Evolutionary conservation across 768 basidiomycete species (phyloP), one percentile per base, ranked within the genome.

Genomic region (Strobilomyces confusus): DNA sequence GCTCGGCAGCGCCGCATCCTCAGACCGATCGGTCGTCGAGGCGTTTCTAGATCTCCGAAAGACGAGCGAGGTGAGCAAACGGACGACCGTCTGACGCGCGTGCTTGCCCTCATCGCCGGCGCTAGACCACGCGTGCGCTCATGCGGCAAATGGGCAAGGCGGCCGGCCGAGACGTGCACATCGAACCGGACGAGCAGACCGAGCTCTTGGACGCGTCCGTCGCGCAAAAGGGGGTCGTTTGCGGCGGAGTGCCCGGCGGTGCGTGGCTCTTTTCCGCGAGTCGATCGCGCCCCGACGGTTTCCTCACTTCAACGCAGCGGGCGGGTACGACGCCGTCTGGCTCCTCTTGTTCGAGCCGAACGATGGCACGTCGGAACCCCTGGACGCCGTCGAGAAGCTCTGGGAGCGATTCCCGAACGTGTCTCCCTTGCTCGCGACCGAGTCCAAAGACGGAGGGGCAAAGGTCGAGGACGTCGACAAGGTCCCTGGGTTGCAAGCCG

Each of bases 241-340:
- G 92, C 20, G 95, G 94, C 23, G 95, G 95, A 19, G 97, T 98
- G 5, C 97, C 97, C 7, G 97, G 97, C 38, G 95, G 95, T 94
- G 63, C 60, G 87, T 68, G 5, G 9, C 20, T 26, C 41, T 40
- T 47, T 29, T 29, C 34, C 25, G 22, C 17, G 12, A 12, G 12
- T 36, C 36, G 7, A 14, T 34, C 5, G 1, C 26, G 2, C 8
- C 4, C 9, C n/a, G n/a, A n/a, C n/a, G n/a, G n/a, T n/a, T n/a
- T n/a, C n/a, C n/a, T n/a, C n/a, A n/a, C n/a, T n/a, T n/a, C n/a
- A 37, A 23, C 33, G 49, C 59, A 98, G 97, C 97, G 48, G 97
- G 97, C 11, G 97, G 97, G 2, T 98, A 90, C 69, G 97, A 99
- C 66, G 97, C 97, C 8, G 81, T 98, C 54, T 98, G 94, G 92